phyloP scores from a whole-genome alignment of 2,329 filamentous ascomycete species.

The Penicillium sclerotigenum region DNA sequence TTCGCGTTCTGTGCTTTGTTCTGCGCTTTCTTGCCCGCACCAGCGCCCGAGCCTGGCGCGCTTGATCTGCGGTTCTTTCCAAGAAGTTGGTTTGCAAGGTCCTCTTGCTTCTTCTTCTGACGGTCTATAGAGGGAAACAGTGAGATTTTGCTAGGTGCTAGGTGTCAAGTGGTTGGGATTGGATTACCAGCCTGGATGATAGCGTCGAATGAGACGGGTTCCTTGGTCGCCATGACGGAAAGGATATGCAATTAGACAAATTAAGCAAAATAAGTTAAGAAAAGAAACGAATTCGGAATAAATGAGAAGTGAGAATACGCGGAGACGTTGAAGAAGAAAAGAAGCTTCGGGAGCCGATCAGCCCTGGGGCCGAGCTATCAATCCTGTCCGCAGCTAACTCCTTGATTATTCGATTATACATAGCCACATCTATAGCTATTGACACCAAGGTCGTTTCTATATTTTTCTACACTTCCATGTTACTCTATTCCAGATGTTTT shows the following conservation, averaged over 20 bases:
- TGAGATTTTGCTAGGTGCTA: constrained; percentile 5
- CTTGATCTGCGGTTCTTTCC: constrained; percentile 52
- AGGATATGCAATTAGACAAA: not conserved
- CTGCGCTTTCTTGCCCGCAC: constrained; percentile 11
- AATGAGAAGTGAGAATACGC: not conserved
- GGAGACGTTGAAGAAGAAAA: constrained; percentile 9
- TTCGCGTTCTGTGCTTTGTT: constrained; percentile 42
- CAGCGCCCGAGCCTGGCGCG: constrained; percentile 44
- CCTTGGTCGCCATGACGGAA: constrained; percentile 37
- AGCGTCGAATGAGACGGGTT: constrained; percentile 47
- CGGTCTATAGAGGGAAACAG: constrained; percentile 41
- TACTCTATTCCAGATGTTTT: not conserved
- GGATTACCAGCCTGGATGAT: constrained; percentile 52
- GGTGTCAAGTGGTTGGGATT: not conserved
- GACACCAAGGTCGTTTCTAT: not conserved
- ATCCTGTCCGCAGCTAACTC: not conserved
- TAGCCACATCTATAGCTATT: not conserved
- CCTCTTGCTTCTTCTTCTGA: constrained; percentile 54
- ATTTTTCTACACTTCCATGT: not conserved
- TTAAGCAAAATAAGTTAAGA: not conserved
- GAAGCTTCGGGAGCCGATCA: constrained; percentile 11
- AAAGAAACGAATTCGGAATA: not conserved
- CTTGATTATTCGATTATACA: not conserved
- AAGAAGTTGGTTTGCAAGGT: constrained; percentile 58
- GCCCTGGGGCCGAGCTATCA: not conserved